phyloP scores from a whole-genome alignment of 2,329 filamentous ascomycete genomes.

The Sordariomycetes sp. region DNA sequence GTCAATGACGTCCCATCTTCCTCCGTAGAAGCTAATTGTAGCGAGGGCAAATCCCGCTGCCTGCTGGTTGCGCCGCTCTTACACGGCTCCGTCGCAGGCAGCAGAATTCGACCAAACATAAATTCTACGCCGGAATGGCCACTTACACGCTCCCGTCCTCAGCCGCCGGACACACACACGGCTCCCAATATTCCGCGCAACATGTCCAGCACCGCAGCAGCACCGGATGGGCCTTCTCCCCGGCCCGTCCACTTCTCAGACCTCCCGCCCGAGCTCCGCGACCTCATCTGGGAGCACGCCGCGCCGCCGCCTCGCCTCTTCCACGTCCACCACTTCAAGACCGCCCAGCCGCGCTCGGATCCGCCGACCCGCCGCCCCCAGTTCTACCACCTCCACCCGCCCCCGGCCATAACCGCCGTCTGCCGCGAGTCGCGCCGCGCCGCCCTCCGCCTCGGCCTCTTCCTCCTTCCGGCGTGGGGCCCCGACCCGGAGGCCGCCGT shows the following conservation, averaged over 20 bases:
- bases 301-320: slow-evolving; percentile 18
- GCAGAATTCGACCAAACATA: neutral
- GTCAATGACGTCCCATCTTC: too few species aligned
- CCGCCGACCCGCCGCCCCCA: neutral
- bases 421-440: slow-evolving; percentile 16
- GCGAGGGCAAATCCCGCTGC: too few species aligned
- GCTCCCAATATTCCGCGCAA: neutral
- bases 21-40: too few species aligned
- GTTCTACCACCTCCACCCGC: slow-evolving; percentile 13
- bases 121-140: neutral
- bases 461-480: slow-evolving; percentile 9
- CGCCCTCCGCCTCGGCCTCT: slow-evolving; percentile 15
- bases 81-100: neutral
- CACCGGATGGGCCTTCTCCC: too few species aligned
- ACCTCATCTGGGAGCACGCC: slow-evolving; percentile 17
- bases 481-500: slow-evolving; percentile 3
- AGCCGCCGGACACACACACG: neutral
- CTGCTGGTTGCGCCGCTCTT: too few species aligned
- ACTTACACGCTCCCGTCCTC: neutral
- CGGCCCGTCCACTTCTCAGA: neutral
- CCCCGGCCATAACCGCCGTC: slow-evolving; percentile 10
- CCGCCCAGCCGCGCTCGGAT: neutral
- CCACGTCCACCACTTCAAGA: slow-evolving; percentile 12
- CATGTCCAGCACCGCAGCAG: neutral
- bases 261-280: slow-evolving; percentile 16